Evolutionary conservation across 2,329 filamentous ascomycete genomes (phyloP).

Genomic region (Aspergillus intermedius): DNA sequence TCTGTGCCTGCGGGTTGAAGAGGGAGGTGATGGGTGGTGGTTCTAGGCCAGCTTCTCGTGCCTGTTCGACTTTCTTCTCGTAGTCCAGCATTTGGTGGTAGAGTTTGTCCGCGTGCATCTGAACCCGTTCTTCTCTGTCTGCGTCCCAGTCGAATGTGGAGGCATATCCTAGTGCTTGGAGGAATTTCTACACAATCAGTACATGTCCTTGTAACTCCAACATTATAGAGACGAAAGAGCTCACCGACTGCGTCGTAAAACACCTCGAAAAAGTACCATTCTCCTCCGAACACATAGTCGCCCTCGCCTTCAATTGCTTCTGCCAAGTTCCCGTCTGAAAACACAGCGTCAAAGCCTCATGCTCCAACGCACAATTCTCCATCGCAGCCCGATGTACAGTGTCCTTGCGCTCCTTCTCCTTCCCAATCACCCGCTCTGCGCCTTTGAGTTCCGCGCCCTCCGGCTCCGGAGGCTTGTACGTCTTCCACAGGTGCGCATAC

Average conservation of each 20-base stretch:
- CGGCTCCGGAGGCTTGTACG: constrained; percentile 70
- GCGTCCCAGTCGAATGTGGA: constrained; percentile 57
- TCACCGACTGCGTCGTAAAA: constrained; percentile 77
- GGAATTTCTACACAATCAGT: constrained; percentile 57
- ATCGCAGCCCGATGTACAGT: constrained; percentile 73
- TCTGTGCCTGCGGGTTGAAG: constrained; percentile 33
- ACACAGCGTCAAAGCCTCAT: constrained; percentile 75
- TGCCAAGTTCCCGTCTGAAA: constrained; percentile 64
- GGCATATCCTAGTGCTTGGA: constrained; percentile 85
- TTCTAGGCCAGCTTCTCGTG: constrained; percentile 38
- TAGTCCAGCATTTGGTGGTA: constrained; percentile 83
- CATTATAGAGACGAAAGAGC: constrained; percentile 17
- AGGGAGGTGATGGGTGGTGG: constrained; percentile 40
- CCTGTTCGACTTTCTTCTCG: constrained; percentile 64
- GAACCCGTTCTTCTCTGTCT: constrained; percentile 75
- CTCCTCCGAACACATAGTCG: constrained; percentile 76
- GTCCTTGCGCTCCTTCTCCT: constrained; percentile 74
- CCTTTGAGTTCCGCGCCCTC: constrained; percentile 68
- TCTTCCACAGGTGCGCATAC: constrained; percentile 87
- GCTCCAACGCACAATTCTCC: constrained; percentile 88
- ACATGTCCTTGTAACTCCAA: constrained; percentile 1
- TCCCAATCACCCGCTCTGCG: constrained; percentile 75
- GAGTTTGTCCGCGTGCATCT: constrained; percentile 89
- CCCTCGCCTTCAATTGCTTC: constrained; percentile 46
- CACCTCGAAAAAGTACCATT: constrained; percentile 75